Percentiles rank a stretch among this genome's conserved stretches.
Conservation (phyloP, 306 rosid genomes). For the Rosa chinensis region DNA sequence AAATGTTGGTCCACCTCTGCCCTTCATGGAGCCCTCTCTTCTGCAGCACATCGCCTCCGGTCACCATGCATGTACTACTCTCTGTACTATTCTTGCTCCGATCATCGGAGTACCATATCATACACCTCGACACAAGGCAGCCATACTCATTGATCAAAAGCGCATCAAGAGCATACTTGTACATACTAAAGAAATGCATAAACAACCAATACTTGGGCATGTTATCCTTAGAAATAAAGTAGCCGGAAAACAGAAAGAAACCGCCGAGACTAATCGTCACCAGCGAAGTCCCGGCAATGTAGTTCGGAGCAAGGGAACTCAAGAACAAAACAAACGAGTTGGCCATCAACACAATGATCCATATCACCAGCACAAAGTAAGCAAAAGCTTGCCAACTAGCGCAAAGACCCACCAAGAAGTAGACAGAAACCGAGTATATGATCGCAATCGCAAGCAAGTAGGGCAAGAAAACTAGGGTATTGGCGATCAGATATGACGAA, state of each 20-base stretch:
- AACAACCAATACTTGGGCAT: constrained; percentile 79
- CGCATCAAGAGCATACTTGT: constrained; percentile 87
- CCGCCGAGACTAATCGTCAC: constrained; percentile 72
- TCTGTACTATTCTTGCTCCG: constrained; percentile 8
- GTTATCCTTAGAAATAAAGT: constrained; percentile 61
- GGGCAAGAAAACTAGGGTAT: constrained; percentile 89
- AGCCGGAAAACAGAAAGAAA: constrained; percentile 82
- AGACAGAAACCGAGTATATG: constrained; percentile 73
- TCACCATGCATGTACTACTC: constrained; percentile 58
- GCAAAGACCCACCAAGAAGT: constrained; percentile 87
- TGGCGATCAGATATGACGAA: constrained; percentile 86
- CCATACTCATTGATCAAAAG: constrained; percentile 82
- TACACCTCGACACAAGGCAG: constrained; percentile 62
- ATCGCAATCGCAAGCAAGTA: constrained; percentile 67
- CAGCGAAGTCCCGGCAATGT: constrained; percentile 83
- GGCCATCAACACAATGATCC: constrained; percentile 77
- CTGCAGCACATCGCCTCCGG: constrained; percentile 66
- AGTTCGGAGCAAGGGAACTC: constrained; percentile 87
- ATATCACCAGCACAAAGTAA: constrained; percentile 75
- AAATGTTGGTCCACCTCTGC: constrained; percentile 73
- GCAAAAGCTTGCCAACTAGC: constrained; percentile 75
- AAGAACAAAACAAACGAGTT: constrained; percentile 80
- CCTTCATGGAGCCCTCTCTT: constrained; percentile 61
- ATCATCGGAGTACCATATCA: constrained; percentile 64
- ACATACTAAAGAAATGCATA: constrained; percentile 89